Base-by-base conservation (phyloP, 345 rosid genomes). In the Arabis alpina region DNA sequence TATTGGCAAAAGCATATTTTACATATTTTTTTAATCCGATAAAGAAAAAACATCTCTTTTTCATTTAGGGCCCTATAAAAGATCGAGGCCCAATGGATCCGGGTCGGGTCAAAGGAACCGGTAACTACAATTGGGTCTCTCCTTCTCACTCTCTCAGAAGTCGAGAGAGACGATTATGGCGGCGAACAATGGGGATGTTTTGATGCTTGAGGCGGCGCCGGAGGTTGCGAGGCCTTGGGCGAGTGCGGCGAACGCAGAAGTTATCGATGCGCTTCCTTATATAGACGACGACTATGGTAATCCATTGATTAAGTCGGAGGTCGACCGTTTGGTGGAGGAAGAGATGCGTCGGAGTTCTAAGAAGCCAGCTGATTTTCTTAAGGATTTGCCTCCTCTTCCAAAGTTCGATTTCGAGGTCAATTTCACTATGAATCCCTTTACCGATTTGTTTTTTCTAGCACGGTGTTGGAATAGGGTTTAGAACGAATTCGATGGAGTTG, bases 261-360 rank as follows among this genome's bases (percentile, higher is more conserved):
- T 82, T 37, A 81, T 94, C 40, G 99, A 94, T 70, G 95, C 99
- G 8, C 82, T 94, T 77, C 99, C 97, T 34, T 91, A 94, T 82
- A 94, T 94, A 23, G 99, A 94, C 80, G 97, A 86, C 60, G 96
- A 94, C 76, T 94, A 91, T 50, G 88, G 86, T 10, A 73, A 91
- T 64, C 91, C 91, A 3, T 62, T 61, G 72, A 81, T 94, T 53
- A 91, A 91, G 70, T 80, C 81, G 6, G 99, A 94, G 80, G 97
- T 89, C 6, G 97, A 91, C 69, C 91, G 91, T 8, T 80, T 91
- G 32, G 89, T 94, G 47, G 96, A 91, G 78, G 97, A 91, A 56
- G 99, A 94, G 86, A 94, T 94, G 99, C 95, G 97, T 11, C 78
- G 86, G 65, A 94, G 99, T 79, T 76, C 82, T 9, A 89, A 86